These are phyloP conservation scores for Boletus barrowsii DNA, from an alignment of 768 basidiomycete species.

Conservation along the genomic window DNA sequence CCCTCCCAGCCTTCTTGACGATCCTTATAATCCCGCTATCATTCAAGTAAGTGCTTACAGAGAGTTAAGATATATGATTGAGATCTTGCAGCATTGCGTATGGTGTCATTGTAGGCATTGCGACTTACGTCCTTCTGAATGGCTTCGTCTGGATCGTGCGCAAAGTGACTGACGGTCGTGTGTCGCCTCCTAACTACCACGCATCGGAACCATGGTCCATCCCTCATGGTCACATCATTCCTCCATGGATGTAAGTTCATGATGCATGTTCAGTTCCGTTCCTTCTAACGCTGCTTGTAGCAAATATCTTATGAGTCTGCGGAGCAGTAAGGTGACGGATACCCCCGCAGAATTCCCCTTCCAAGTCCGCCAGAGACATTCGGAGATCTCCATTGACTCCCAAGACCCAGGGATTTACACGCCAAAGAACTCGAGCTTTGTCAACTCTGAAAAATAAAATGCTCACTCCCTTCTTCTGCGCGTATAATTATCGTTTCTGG, in stretches of 20 bases:
- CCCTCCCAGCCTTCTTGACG: constrained; percentile 83
- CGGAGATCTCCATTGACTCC: constrained; percentile 33
- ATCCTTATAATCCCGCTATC: constrained; percentile 76
- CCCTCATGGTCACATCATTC: constrained; percentile 68
- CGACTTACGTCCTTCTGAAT: constrained; percentile 71
- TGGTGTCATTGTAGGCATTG: constrained; percentile 79
- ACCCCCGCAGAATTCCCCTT: constrained; percentile 27
- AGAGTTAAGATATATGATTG: not conserved
- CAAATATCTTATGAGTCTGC: constrained; percentile 25
- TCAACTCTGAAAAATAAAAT: constrained; percentile 27
- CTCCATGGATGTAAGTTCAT: constrained; percentile 59
- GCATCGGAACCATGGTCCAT: constrained; percentile 65
- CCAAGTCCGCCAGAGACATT: constrained; percentile 31
- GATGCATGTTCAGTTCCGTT: not conserved
- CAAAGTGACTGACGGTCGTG: constrained; percentile 53
- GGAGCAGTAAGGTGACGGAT: not conserved
- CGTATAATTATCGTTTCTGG: constrained; percentile 8
- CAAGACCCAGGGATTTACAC: constrained; percentile 25
- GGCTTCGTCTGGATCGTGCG: constrained; percentile 58
- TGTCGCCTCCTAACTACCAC: constrained; percentile 64
- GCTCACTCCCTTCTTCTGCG: not conserved
- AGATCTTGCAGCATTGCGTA: constrained; percentile 68
- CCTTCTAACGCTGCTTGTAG: constrained; percentile 12
- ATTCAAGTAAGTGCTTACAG: constrained; percentile 56
- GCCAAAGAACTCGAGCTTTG: constrained; percentile 26